phyloP scores from a whole-genome alignment of 1,139 yeast species.

The Suhomyces choctaworum region DNA sequence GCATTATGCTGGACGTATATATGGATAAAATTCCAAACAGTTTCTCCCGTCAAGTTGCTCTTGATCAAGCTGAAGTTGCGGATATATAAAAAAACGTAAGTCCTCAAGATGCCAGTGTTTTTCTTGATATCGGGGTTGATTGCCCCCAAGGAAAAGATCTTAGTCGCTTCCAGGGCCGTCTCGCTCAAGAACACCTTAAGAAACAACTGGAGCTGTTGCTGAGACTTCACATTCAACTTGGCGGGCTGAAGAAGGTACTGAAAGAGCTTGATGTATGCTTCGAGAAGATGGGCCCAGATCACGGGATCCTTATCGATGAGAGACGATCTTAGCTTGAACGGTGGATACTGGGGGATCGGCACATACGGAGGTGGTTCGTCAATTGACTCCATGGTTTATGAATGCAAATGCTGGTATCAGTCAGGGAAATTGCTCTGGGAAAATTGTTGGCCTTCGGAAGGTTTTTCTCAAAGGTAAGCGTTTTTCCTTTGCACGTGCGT shows the following conservation, averaged over 20 bases:
- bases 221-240: conserved; percentile 50
- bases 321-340: conserved; percentile 69
- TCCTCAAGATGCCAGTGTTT: conserved; percentile 50
- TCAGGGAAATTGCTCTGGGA: no score
- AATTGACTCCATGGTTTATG: not conserved
- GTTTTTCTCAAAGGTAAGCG: no score
- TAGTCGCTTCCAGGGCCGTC: conserved; percentile 57
- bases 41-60: conserved; percentile 56
- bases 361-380: conserved; percentile 23
- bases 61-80: conserved; percentile 54
- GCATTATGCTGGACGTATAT: conserved; percentile 52
- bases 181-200: conserved; percentile 58
- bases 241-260: conserved; percentile 42
- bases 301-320: conserved; percentile 80
- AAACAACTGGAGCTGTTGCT: conserved; percentile 59
- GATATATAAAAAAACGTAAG: conserved; percentile 53
- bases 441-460: no score
- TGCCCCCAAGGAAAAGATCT: conserved; percentile 65
- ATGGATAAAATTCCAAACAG: conserved; percentile 62
- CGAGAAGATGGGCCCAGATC: conserved; percentile 72
- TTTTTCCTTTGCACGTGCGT: no score
- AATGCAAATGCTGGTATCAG: no score
- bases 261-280: conserved; percentile 57
- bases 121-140: conserved; percentile 64
- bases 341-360: conserved; percentile 73